Evolutionary conservation across 176 grass and related monocot species (phyloP).

Genomic region (Rhipidocladum racemiflorum): DNA sequence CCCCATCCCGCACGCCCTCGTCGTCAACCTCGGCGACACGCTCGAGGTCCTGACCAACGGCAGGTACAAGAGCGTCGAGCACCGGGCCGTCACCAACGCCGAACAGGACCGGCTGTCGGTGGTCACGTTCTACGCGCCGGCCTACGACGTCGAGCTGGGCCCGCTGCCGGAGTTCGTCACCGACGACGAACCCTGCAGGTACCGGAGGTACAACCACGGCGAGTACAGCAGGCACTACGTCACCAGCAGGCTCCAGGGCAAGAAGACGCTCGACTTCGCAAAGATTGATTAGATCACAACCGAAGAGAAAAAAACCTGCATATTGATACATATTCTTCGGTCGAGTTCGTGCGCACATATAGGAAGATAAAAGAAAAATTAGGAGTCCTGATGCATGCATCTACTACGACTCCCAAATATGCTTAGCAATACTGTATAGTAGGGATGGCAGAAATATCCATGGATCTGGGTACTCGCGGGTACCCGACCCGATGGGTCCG

Average conservation of each 20-base stretch:
- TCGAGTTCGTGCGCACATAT: not conserved
- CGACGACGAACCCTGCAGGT: slow-evolving; percentile 41
- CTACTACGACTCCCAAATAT: not conserved
- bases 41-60: slow-evolving; percentile 79
- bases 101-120: slow-evolving; percentile 53
- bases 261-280: slow-evolving; percentile 88
- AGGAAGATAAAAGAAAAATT: not conserved
- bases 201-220: slow-evolving; percentile 77
- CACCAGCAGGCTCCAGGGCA: slow-evolving; percentile 76
- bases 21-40: slow-evolving; percentile 76
- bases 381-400: not conserved
- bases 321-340: not conserved
- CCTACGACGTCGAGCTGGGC: slow-evolving; percentile 75
- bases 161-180: slow-evolving; percentile 64
- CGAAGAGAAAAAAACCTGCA: not conserved
- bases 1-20: slow-evolving; percentile 49
- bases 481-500: no score
- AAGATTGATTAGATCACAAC: slow-evolving; percentile 33
- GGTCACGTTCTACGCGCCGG: slow-evolving; percentile 86
- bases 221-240: slow-evolving; percentile 92
- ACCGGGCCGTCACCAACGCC: slow-evolving; percentile 60
- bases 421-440: not conserved
- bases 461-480: no score
- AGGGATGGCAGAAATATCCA: no score
- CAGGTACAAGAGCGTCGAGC: slow-evolving; percentile 91